Evolutionary conservation across 352 stramenopile species (phyloP), one percentile per base, ranked within the genome.

Genomic region (Phytophthora uliginosa): DNA sequence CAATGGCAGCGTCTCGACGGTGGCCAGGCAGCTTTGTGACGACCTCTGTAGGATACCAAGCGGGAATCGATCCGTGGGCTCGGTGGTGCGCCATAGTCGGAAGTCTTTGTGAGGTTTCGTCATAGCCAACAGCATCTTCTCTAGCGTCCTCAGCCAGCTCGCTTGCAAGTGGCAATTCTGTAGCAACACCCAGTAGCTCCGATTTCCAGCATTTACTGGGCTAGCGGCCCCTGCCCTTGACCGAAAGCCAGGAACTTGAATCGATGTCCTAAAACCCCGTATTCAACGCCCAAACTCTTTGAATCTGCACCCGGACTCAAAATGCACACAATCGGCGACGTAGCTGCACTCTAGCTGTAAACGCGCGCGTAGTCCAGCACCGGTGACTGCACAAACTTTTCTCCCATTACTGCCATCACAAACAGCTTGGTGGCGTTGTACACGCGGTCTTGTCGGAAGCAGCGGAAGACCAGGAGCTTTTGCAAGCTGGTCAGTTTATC

Each of bases 381-480:
- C 0, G 97, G 96, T 7, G 96, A 95, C 76, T 99, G 96, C 9
- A 99, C 95, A 55, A 95, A 99, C 64, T 98, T 98, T 63, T 98
- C 94, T 7, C 95, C 92, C 86, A 98, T 97, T 8, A 91, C 68
- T 24, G 80, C 84, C 52, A 97, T 94, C 22, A 99, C 97, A 67
- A 99, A 99, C 33, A 98, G 74, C 69, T 98, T 98, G 70, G 98
- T 98, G 10, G 94, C 95, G 67, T 99, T 99, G 73, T 99, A 99
- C 18, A 98, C 95, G 5, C 97, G 87, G 68, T 99, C 97, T 45
- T 97, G 95, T 6, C 96, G 91, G 76, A 99, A 98, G 62, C 95
- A 98, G 18, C 97, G 82, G 59, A 97, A 98, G 17, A 99, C 77
- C 7, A 97, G 83, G n/a, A 99, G 79, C 53, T 92, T 92, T 73